Percentiles rank a stretch among this genome's conserved stretches.
phyloP scores from a whole-genome alignment of 257 asterid genomes.

The Jasminum sambac region DNA sequence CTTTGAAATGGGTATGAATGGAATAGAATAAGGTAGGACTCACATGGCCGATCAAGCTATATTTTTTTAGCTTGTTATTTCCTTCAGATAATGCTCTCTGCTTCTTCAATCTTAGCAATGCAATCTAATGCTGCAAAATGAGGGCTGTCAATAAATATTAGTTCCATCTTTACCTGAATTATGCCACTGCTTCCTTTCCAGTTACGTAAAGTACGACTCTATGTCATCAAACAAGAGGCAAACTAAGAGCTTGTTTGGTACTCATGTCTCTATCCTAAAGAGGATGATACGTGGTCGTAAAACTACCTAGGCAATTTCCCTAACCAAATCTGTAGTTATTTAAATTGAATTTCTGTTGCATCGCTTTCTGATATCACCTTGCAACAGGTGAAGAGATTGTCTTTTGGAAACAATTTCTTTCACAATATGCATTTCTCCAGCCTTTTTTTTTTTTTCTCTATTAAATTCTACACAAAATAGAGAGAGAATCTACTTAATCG shows the following conservation, averaged over 20 bases:
- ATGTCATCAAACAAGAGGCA: neutral
- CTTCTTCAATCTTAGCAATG: neutral
- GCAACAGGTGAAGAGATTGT: neutral
- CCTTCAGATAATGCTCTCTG: neutral
- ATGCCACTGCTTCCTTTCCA: neutral
- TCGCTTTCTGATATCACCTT: neutral
- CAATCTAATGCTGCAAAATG: neutral
- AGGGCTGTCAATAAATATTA: neutral
- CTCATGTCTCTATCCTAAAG: neutral
- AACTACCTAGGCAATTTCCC: neutral
- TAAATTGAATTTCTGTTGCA: neutral
- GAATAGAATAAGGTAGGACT: neutral
- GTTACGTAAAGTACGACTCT: neutral
- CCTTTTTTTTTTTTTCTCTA: no score
- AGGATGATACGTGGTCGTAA: neutral
- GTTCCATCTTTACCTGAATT: neutral
- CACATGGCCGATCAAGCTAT: neutral
- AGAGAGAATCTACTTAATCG: no score
- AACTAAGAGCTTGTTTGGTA: neutral
- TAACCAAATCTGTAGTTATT: neutral
- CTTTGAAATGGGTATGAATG: neutral
- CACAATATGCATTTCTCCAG: neutral
- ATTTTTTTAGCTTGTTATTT: neutral
- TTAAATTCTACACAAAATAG: neutral
- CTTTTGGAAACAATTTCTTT: no score